These are phyloP conservation scores for Penicilliopsis zonata DNA, from an alignment of 495 filamentous ascomycete genomes.

Conservation along the genomic window DNA sequence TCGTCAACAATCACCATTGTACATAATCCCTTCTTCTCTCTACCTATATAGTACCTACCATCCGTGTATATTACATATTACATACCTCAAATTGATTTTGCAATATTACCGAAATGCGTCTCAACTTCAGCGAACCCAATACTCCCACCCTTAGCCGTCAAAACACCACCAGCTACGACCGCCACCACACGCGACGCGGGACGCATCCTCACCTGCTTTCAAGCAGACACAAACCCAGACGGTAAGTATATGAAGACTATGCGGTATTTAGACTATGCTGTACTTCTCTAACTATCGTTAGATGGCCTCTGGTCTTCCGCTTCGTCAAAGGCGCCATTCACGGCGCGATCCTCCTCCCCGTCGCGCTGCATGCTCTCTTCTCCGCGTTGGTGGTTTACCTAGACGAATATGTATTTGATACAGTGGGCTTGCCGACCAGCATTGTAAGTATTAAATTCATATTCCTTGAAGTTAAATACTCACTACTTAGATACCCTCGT, in stretches of 20 bases:
- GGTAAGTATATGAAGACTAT: too few relatives aligned
- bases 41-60: too few relatives aligned
- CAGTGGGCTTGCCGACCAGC: slow-evolving; percentile 48
- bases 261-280: too few relatives aligned
- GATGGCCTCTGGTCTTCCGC: slow-evolving; percentile 62
- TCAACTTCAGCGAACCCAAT: slow-evolving; percentile 26
- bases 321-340: slow-evolving; percentile 72
- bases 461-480: too few relatives aligned
- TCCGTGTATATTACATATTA: too few relatives aligned
- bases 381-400: slow-evolving; percentile 51
- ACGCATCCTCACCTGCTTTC: slow-evolving; percentile 32
- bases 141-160: slow-evolving; percentile 27
- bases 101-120: slow-evolving; percentile 20
- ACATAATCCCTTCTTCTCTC: too few relatives aligned
- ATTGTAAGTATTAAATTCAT: too few relatives aligned
- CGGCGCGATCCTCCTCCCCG: slow-evolving; percentile 47
- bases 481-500: slow-evolving; percentile 51
- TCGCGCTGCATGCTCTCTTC: slow-evolving; percentile 52
- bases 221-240: slow-evolving; percentile 43
- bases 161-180: slow-evolving; percentile 13
- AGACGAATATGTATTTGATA: slow-evolving; percentile 40
- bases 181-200: slow-evolving; percentile 18
- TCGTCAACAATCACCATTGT: too few relatives aligned
- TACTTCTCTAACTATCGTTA: too few relatives aligned
- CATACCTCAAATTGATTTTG: too few relatives aligned